Percentiles rank a stretch among this genome's conserved stretches.
Conservation (phyloP, 1,284 basidiomycete genomes). For the Leccinum fuscescens region DNA sequence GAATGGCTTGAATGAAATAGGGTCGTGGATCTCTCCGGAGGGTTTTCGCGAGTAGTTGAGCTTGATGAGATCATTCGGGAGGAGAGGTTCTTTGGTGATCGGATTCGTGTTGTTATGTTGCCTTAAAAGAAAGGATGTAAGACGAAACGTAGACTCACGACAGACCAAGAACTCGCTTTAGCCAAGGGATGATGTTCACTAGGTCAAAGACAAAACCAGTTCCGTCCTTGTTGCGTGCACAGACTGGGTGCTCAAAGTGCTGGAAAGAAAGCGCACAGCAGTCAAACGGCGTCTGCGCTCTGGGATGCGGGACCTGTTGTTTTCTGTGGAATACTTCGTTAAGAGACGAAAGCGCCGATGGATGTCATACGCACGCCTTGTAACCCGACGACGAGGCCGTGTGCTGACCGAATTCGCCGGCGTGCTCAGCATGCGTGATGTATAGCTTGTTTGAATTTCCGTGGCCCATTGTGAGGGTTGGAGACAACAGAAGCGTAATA, state of each 20-base stretch:
- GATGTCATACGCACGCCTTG: conserved; percentile 51
- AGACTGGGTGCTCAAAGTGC: conserved; percentile 88
- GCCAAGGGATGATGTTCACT: conserved; percentile 88
- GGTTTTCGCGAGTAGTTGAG: conserved; percentile 84
- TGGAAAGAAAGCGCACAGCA: conserved; percentile 92
- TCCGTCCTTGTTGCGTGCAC: conserved; percentile 76
- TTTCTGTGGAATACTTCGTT: conserved; percentile 47
- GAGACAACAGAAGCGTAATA: conserved; percentile 2
- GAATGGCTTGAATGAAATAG: conserved; percentile 92
- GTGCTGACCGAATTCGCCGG: conserved; percentile 74
- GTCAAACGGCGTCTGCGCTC: conserved; percentile 77
- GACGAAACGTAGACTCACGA: conserved; percentile 15
- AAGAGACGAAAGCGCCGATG: neutral
- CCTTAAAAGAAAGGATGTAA: conserved; percentile 37
- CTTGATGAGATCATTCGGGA: conserved; percentile 79
- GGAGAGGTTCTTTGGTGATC: conserved; percentile 79
- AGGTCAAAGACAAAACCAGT: conserved; percentile 84
- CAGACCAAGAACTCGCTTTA: conserved; percentile 64
- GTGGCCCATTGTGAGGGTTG: conserved; percentile 62
- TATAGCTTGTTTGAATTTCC: conserved; percentile 84
- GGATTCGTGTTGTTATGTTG: conserved; percentile 82
- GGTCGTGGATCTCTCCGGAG: conserved; percentile 83
- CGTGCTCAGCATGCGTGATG: conserved; percentile 82
- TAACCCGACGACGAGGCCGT: conserved; percentile 70
- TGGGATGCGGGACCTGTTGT: conserved; percentile 59